Base-by-base conservation (phyloP, 2,329 filamentous ascomycete species). In the Phoma sp. region DNA sequence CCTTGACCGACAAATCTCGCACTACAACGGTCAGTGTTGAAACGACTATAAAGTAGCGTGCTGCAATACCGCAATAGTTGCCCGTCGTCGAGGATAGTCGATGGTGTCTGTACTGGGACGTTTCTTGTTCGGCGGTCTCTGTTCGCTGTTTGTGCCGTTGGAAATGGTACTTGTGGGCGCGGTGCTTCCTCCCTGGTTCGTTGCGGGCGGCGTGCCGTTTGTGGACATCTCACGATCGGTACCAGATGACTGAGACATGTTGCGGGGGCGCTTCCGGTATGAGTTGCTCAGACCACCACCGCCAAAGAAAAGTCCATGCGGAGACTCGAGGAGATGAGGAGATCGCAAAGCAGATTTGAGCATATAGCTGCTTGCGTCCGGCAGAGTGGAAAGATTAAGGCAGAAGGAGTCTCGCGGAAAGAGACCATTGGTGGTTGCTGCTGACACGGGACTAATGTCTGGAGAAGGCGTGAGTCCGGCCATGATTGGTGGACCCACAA, bases 1-100 rank as follows among this genome's bases (percentile, higher is more conserved):
- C 64, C 90, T 83, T 29, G 90, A 91, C 15, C 90, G 87, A 69
- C 90, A 92, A 53, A 92, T 89, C 71, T 93, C 89, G 74, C 90
- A 93, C 89, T 92, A 56, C 12, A 48, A 42, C n/a, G 14, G 67
- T 74, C 58, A 75, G 71, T 62, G 36, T 36, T 25, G 32, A 34
- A 34, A 43, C 7, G 17, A 14, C 6, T 29, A 47, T 20, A 34
- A 26, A 39, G 20, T 32, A 26, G 28, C 17, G 42, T 58, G 43
- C 7, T 45, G 59, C 28, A 56, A 50, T 74, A 77, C 75, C 61
- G 75, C 75, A 58, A 77, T 77, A 36, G 74, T 77, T 43, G 75
- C 75, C 42, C 75, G 70, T 34, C 74, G 65, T 42, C 75, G 71
- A 15, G 75, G 74, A 61, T 77, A 77, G 57, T 77, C 75, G 49